Conservation (phyloP, 163 green algal genomes). For the Coccomyxa subellipsoidea region DNA sequence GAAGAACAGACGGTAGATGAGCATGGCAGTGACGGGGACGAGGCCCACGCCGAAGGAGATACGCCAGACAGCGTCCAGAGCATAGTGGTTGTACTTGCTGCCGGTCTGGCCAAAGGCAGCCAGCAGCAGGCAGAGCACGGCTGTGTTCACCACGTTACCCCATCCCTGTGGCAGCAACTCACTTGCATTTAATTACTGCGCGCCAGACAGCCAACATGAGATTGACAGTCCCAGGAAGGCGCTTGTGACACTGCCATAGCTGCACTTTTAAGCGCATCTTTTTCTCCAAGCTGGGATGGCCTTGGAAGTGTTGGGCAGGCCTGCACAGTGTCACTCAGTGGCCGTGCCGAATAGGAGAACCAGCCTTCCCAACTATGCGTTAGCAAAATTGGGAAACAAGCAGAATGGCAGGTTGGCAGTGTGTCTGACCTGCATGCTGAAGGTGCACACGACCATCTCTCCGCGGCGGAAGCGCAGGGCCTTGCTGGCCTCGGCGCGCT, state of each 20-base stretch:
- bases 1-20: constrained; percentile 48
- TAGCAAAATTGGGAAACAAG: not conserved
- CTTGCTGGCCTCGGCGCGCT: constrained; percentile 45
- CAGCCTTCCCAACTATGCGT: not conserved
- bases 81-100: not conserved
- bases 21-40: constrained; percentile 43
- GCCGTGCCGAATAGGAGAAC: not conserved
- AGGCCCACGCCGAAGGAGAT: constrained; percentile 15
- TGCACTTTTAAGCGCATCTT: not conserved
- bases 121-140: constrained; percentile 58
- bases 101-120: constrained; percentile 22
- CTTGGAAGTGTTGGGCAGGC: not conserved
- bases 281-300: not conserved
- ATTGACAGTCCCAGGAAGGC: not conserved
- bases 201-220: no score
- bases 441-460: constrained; percentile 32
- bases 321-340: not conserved
- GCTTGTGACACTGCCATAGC: not conserved
- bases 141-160: constrained; percentile 62
- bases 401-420: not conserved
- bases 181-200: not conserved
- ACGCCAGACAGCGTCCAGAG: constrained; percentile 15
- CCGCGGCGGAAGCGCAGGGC: constrained; percentile 28
- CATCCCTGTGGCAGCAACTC: constrained; percentile 25
- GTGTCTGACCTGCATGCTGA: constrained; percentile 35